Conservation (phyloP, 2,329 filamentous ascomycete genomes). For the Aspergillus novofumigatus region DNA sequence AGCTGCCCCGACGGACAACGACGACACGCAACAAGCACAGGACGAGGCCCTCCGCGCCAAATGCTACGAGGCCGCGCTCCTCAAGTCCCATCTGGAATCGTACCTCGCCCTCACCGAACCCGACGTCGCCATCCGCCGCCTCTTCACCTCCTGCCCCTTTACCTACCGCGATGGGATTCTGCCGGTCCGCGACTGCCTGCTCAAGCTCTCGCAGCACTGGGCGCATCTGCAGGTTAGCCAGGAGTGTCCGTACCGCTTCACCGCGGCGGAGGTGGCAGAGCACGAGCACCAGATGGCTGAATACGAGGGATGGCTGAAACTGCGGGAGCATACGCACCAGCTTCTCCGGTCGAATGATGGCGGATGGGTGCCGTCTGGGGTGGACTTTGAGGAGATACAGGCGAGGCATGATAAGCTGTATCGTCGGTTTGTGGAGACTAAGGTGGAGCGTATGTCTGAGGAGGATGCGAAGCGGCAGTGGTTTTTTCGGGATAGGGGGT, state of each 20-base stretch:
- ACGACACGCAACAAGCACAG: conserved; percentile 6
- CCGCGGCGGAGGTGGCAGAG: conserved; percentile 5
- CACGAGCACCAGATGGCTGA: conserved; percentile 9
- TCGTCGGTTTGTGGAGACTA: conserved; percentile 7
- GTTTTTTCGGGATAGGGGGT: conserved; percentile 12
- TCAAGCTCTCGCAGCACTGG: conserved; percentile 14
- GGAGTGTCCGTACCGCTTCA: conserved; percentile 12
- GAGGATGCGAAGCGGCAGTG: conserved; percentile 13
- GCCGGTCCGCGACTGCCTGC: conserved; percentile 9
- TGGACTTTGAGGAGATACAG: conserved; percentile 11
- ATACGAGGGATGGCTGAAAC: conserved; percentile 13
- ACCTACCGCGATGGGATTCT: conserved; percentile 15
- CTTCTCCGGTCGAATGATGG: conserved; percentile 12
- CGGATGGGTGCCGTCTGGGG: conserved; percentile 12
- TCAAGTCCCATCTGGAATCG: conserved; percentile 13
- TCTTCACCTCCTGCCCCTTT: conserved; percentile 12
- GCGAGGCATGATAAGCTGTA: conserved; percentile 10
- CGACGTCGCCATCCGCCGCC: conserved; percentile 9
- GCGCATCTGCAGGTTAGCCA: conserved; percentile 2
- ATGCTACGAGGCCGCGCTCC: conserved; percentile 21
- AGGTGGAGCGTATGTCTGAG: conserved; percentile 7
- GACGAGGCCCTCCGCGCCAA: conserved; percentile 14
- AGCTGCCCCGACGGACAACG: conserved; percentile 10
- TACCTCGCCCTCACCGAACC: conserved; percentile 16
- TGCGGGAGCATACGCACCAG: conserved; percentile 12